phyloP scores from a whole-genome alignment of 1,284 basidiomycete species.

The Sporisorium exsertum region DNA sequence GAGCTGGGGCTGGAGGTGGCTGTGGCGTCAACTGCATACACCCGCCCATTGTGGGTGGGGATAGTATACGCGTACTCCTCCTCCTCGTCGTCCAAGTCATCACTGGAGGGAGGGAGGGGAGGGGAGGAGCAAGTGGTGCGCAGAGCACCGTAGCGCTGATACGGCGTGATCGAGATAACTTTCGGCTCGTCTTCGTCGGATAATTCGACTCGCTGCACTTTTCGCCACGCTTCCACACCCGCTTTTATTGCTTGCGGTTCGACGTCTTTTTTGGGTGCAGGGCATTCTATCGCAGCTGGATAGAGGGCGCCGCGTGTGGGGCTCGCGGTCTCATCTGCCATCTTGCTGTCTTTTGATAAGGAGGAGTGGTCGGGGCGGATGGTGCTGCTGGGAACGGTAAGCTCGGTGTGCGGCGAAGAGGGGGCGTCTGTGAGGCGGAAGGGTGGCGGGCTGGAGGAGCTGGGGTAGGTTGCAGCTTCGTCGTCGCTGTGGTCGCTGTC shows the following conservation, averaged over 20 bases:
- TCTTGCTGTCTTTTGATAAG: not conserved
- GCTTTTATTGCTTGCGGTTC: not conserved
- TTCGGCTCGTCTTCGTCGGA: slow-evolving; percentile 39
- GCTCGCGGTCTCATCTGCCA: not conserved
- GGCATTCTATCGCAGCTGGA: too few species aligned
- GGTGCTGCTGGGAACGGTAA: slow-evolving; percentile 32
- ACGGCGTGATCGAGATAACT: slow-evolving; percentile 40
- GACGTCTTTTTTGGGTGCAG: not conserved
- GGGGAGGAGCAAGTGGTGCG: slow-evolving; percentile 7
- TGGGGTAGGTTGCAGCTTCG: not conserved
- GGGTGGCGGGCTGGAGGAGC: slow-evolving; percentile 16
- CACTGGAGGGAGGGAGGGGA: not conserved
- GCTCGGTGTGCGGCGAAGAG: slow-evolving; percentile 34
- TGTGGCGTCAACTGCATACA: slow-evolving; percentile 20
- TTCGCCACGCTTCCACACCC: slow-evolving; percentile 10
- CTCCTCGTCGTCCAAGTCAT: slow-evolving; percentile 17
- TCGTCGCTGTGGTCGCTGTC: slow-evolving; percentile 23
- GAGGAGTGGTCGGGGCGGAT: slow-evolving; percentile 1
- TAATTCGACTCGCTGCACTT: slow-evolving; percentile 24
- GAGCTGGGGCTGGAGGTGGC: not conserved
- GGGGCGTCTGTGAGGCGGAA: not conserved
- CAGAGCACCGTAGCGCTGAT: slow-evolving; percentile 36
- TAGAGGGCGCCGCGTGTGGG: not conserved
- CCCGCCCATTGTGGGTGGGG: not conserved
- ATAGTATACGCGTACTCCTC: slow-evolving; percentile 14